Evolutionary conservation across 306 rosid species (phyloP), one percentile per base, ranked within the genome.

Genomic region (Lathyrus aphaca): DNA sequence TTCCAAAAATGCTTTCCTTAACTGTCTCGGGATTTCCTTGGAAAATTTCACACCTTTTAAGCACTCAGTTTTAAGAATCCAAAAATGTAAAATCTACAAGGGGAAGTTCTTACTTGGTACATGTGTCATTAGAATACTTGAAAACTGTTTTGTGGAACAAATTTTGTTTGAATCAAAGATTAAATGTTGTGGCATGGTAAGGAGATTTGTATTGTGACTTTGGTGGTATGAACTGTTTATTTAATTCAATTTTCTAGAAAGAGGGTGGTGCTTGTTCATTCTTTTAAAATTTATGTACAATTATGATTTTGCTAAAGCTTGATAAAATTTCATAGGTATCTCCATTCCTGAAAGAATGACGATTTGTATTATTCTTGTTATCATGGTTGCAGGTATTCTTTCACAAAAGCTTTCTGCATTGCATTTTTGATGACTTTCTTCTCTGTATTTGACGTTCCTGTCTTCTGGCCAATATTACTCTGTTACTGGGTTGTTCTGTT

Each of bases 361-460:
- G 73, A 29, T 55, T 30, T 40, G 48, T 35, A 30, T 82, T 78
- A 8, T 53, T 66, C 5, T 44, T 48, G 10, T 64, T 45, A 15
- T 29, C 30, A 5, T 75, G 50, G 32, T 50, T 84, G 55, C 88
- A 92, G 95, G 96, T 89, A 87, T 81, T 87, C 98, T 42, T 86
- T 92, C 84, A 89, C 98, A 7, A 92, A 89, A 80, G 96, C 98
- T 27, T 83, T 87, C 71, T 82, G 84, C 85, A 77, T 84, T 13
- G 96, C 92, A 12, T 92, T 92, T 66, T 38, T 83, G 69, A 89
- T 92, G 98, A 92, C 98, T 35, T 89, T 92, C 91, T 88, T 92
- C 57, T 90, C 98, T 9, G 45, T 82, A 70, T 92, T 92, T 73
- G 98, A 92, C 64, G 91, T 92, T 64, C 98, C 98, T 50, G 96